A percentile compares a stretch with the other conserved stretches of the same genome.
Conservation (phyloP, 1,284 basidiomycete species). For the Fomitopsis schrenkii region DNA sequence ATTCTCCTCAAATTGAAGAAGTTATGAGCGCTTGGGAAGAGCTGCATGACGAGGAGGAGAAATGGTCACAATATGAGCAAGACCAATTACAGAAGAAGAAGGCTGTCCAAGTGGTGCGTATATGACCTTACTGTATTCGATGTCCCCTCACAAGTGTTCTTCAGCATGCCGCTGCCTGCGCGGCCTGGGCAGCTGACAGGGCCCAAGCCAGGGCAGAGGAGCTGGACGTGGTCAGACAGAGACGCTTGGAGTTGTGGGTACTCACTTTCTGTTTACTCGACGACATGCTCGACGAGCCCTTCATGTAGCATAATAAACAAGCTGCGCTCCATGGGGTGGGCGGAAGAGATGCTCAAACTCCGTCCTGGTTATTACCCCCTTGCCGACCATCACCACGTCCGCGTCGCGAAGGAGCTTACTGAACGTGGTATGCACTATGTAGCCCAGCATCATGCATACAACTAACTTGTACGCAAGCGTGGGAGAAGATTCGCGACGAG, state of each 20-base stretch:
- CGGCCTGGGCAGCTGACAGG: neutral
- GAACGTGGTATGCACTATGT: neutral
- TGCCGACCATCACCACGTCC: neutral
- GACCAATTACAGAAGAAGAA: neutral
- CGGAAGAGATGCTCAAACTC: neutral
- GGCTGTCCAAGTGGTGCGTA: neutral
- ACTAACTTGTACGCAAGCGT: neutral
- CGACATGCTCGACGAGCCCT: neutral
- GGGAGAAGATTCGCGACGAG: constrained; percentile 1
- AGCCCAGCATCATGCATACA: neutral
- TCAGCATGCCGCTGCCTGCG: neutral
- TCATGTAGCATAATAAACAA: neutral
- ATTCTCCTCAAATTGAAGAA: neutral
- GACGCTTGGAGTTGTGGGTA: neutral
- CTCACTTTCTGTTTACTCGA: too few relatives aligned
- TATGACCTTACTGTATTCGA: neutral
- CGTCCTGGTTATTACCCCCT: neutral
- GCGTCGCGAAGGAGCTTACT: neutral
- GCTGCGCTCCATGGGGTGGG: constrained; percentile 1
- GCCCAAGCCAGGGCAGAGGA: neutral
- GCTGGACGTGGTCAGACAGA: neutral
- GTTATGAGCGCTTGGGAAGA: neutral
- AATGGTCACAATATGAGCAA: neutral
- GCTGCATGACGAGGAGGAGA: neutral
- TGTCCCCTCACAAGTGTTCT: too few relatives aligned